Conservation (phyloP, 176 grass and related monocot species). For the Rhynchospora tenuis region DNA sequence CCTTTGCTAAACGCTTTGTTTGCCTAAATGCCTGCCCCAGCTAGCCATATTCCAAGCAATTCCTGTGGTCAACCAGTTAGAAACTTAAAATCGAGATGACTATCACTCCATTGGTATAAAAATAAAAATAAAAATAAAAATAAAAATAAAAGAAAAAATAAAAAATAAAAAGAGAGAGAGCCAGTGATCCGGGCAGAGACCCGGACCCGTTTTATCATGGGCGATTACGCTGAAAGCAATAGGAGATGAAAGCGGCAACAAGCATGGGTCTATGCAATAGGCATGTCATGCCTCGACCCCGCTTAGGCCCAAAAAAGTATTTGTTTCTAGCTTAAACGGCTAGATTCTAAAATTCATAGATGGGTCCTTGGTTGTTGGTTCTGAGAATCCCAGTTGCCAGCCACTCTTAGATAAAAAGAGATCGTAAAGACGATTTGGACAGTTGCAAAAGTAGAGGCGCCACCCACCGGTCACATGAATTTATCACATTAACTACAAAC, state of each 20-base stretch:
- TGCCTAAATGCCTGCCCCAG: background rate
- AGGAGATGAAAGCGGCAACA: background rate
- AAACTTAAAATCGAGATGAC: background rate
- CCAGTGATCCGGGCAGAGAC: background rate
- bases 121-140: too few species aligned
- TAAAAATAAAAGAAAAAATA: too few species aligned
- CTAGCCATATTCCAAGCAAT: background rate
- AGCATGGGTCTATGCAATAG: background rate
- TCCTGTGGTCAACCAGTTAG: background rate
- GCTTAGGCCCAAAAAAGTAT: background rate
- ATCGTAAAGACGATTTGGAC: background rate
- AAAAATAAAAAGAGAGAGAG: too few species aligned
- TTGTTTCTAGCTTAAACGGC: background rate
- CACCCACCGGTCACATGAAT: constrained; percentile 17
- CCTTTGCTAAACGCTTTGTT: background rate
- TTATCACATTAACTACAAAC: background rate
- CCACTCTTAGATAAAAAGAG: background rate
- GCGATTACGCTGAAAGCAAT: background rate
- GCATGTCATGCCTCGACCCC: background rate
- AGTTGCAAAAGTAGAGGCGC: background rate
- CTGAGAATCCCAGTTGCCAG: background rate
- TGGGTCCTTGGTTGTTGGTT: background rate
- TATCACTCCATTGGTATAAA: background rate
- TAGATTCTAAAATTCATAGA: constrained; percentile 8
- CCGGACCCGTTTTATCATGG: background rate